These are phyloP conservation scores for Bipolaris victoriae DNA, from an alignment of 2,329 filamentous ascomycete species.

Conservation along the genomic window DNA sequence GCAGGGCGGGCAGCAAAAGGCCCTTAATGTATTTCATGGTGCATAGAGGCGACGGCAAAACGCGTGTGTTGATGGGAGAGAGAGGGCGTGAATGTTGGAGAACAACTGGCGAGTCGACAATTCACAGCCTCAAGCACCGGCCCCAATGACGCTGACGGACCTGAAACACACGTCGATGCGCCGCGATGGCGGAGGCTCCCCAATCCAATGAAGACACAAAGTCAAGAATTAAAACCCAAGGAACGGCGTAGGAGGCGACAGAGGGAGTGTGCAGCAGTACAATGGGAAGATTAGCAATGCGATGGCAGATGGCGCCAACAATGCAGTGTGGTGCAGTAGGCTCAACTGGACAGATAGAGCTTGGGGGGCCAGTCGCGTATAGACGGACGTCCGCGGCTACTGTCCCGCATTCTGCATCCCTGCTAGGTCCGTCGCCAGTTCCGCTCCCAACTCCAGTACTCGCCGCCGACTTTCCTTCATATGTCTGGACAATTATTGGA, in stretches of 20 bases:
- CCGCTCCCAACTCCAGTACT: neutral
- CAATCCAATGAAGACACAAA: neutral
- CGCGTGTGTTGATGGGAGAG: conserved; percentile 22
- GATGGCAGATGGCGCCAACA: conserved; percentile 7
- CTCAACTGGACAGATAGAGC: conserved; percentile 15
- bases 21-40: conserved; percentile 49
- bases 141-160: conserved; percentile 37
- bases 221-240: neutral
- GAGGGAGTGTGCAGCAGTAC: neutral
- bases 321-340: conserved; percentile 1
- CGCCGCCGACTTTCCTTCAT: neutral
- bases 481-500: neutral
- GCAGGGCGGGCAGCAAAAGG: conserved; percentile 58
- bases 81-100: conserved; percentile 25
- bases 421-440: neutral
- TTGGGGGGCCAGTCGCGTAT: conserved; percentile 15
- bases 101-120: conserved; percentile 46
- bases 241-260: neutral
- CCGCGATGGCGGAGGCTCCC: conserved; percentile 19
- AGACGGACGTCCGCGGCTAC: conserved; percentile 15
- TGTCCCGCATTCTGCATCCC: conserved; percentile 15
- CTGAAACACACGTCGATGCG: conserved; percentile 41
- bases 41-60: conserved; percentile 39
- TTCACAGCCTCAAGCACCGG: conserved; percentile 40
- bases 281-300: neutral